Evolutionary conservation across 1,139 yeast genomes (phyloP), one percentile per base, ranked within the genome.

Genomic region (Zygosaccharomyces sapae): DNA sequence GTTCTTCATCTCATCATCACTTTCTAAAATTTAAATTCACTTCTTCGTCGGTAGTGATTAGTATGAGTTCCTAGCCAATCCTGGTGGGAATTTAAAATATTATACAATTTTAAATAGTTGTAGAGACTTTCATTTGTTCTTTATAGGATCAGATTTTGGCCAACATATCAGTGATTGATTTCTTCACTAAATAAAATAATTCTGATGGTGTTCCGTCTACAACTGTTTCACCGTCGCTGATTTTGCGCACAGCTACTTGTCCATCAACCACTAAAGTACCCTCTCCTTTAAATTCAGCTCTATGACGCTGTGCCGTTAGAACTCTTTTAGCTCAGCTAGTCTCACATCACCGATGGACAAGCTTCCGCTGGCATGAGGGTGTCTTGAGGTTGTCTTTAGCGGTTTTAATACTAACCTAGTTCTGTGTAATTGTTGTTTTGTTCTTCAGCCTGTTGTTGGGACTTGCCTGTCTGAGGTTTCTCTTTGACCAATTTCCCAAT

Each of bases 281-380:
- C 63, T 89, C 97, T 47, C 97, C 94, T 62, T 86, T 81, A 64
- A 92, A 88, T 60, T 90, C 97, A 0, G 96, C 96, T 47, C 73
- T 73, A 57, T 85, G 78, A 46, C 87, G 85, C 44, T 70, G 68
- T 16, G 74, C 71, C 25, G 76, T 67, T 42, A 90, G 71, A 50
- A 76, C 76, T 58, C 80, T 80, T 86, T 83, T 48, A 92, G 72
- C 56, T 89, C 96, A 0, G 95, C 87, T 33, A 92, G 71, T 52
- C 86, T 76, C 44, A 94, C 81, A 61, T 90, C 96, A 42, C 99
- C 99, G 53, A 92, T 87, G 25, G 94, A 85, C 37, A 89, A 69
- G 2, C 71, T 66, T 4, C 62, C 60, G 19, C 59, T 58, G 3
- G 59, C 51, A 27, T 61, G 63, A 10, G 58, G 48, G 13, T 29